phyloP scores from a whole-genome alignment of 2,329 filamentous ascomycete genomes.

The Aspergillus jensenii region DNA sequence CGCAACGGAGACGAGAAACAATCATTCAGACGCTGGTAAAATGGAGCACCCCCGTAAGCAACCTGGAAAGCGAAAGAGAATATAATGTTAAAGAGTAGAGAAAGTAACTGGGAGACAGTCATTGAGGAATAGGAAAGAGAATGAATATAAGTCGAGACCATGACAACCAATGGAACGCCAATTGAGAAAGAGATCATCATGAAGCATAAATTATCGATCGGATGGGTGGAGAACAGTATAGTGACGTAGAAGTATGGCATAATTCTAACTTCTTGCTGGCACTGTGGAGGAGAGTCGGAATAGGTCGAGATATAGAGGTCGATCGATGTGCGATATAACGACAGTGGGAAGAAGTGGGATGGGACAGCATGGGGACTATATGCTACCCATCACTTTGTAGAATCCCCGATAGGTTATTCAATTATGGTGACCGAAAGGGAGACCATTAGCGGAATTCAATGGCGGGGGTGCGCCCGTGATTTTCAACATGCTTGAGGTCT shows the following conservation, averaged over 20 bases:
- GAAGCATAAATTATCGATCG: conserved; percentile 11
- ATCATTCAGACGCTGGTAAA: conserved; percentile 1
- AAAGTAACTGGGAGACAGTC: background rate
- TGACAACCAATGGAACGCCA: conserved; percentile 18
- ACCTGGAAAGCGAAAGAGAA: conserved; percentile 1
- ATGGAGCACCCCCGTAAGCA: background rate
- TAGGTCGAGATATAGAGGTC: background rate
- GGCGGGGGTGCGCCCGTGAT: conserved; percentile 78
- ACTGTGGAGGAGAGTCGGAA: background rate
- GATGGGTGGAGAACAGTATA: background rate
- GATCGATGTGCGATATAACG: background rate
- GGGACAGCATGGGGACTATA: background rate
- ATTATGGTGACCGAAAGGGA: background rate
- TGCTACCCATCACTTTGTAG: background rate
- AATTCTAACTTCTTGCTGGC: background rate
- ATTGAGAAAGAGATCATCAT: conserved; percentile 15
- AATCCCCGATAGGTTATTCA: background rate
- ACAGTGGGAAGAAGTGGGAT: background rate
- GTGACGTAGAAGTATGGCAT: background rate
- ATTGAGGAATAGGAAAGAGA: background rate
- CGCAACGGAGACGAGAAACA: background rate
- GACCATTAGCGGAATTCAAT: conserved; percentile 77
- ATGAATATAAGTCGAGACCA: conserved; percentile 8
- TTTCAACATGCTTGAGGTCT: conserved; percentile 82
- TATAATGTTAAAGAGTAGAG: background rate